These are phyloP conservation scores for Mucor circinelloides DNA, from an alignment of 371 early-diverging fungal genomes.

Conservation along the genomic window DNA sequence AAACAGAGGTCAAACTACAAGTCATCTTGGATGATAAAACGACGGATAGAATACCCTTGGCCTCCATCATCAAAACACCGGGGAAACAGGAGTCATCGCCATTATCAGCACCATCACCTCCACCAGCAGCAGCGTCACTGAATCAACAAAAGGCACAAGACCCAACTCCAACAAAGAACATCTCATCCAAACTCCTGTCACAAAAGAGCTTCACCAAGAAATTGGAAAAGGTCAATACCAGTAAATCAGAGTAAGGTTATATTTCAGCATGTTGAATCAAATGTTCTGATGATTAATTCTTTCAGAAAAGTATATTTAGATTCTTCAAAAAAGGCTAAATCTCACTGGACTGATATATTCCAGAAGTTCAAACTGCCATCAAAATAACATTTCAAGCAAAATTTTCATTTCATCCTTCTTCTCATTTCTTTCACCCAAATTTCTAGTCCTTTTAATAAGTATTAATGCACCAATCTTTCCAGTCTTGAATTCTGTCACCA, in stretches of 20 bases:
- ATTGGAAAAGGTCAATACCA: background rate
- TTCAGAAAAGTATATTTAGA: background rate
- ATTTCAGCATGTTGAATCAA: background rate
- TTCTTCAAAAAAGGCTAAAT: background rate
- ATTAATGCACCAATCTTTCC: no score
- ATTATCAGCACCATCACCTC: background rate
- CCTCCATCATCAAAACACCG: background rate
- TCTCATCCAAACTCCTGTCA: background rate
- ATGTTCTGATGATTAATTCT: background rate
- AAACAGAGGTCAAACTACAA: constrained; percentile 14
- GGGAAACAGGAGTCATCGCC: background rate
- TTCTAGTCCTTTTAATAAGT: no score
- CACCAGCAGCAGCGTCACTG: background rate
- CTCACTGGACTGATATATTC: background rate
- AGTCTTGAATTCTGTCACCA: no score
- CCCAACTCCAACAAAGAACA: background rate
- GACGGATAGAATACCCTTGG: background rate
- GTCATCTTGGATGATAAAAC: background rate
- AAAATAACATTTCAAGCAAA: background rate
- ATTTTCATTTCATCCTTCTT: no score
- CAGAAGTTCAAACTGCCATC: background rate
- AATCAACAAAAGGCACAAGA: background rate
- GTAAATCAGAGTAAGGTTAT: background rate
- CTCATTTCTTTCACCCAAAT: no score
- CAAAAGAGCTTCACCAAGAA: background rate